These are phyloP conservation scores for Trichoderma simmonsii DNA, from an alignment of 2,329 filamentous ascomycete genomes.

Conservation along the genomic window DNA sequence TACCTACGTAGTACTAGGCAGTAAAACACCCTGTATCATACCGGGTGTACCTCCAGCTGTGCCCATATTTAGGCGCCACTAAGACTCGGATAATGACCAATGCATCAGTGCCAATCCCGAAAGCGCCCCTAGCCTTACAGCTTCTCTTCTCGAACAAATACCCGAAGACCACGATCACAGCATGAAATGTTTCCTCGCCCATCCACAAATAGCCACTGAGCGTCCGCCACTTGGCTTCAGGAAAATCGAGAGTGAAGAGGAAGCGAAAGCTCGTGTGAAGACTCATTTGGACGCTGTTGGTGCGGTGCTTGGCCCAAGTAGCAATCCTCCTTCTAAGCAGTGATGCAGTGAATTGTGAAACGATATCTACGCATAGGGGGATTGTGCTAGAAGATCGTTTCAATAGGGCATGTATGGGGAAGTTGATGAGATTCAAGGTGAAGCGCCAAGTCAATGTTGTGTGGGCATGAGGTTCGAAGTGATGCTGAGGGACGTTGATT, in stretches of 20 bases:
- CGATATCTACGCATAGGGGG: not conserved
- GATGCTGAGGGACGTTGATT: not conserved
- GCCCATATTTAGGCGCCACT: not conserved
- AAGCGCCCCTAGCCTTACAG: not conserved
- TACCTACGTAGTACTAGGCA: not conserved
- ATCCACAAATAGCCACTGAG: not conserved
- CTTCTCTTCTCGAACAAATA: not conserved
- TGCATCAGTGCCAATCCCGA: not conserved
- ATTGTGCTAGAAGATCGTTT: not conserved
- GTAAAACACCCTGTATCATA: not conserved
- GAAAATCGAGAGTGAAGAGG: not conserved
- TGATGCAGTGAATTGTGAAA: not conserved
- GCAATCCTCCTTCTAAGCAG: not conserved
- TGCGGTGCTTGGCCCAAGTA: not conserved
- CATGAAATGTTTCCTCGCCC: not conserved
- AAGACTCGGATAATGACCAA: not conserved
- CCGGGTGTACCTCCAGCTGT: not conserved
- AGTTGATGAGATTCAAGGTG: not conserved
- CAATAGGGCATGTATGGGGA: not conserved
- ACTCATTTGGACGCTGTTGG: not conserved
- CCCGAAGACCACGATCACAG: not conserved
- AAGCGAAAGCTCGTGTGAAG: not conserved
- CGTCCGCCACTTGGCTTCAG: not conserved
- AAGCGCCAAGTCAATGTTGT: not conserved
- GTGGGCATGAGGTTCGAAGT: not conserved